Evolutionary conservation across 2,329 filamentous ascomycete genomes (phyloP), one percentile per base, ranked within the genome.

Genomic region (Sporothrix brasiliensis): DNA sequence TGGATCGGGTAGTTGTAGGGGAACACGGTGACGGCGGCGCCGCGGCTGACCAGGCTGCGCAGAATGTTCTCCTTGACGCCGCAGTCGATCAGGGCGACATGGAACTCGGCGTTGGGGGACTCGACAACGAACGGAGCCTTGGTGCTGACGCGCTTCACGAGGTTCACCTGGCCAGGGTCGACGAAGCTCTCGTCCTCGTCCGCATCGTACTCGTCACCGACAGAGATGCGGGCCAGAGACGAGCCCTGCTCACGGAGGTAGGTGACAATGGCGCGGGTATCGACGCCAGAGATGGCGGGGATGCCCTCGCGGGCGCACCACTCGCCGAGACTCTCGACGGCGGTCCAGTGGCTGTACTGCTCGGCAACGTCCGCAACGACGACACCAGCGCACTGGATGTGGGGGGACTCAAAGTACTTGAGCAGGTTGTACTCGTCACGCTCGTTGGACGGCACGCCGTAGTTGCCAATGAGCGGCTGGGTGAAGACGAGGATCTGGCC

Each of bases 21-120:
- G 85, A 99, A 96, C 77, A 93, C 92, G 53, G 95, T 98, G 74
- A 97, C 92, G 74, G 92, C 94, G 69, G 94, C 92, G 72, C 95
- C 95, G 74, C 95, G 93, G 81, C 88, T 90, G 78, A 98, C 94
- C 72, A 99, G 86, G 80, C 92, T 96, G 78, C 95, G 93, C 72
- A 99, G 89, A 77, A 99, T 99, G 85, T 99, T 99, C 88, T 99
- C 95, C 88, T 99, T 99, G 76, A 98, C 95, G 85, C 95, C 95
- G 78, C 95, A 99, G 83, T 99, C 95, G 79, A 99, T 91, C 75
- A 99, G 87, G 71, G 94, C 95, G 76, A 99, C 89, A 83, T 99
- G 95, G 80, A 92, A 90, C 77, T 91, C 89, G 74, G 94, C 93
- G 75, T 91, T 88, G 44, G 89, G 88, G 67, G 94, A 93, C 80